phyloP scores from a whole-genome alignment of 345 rosid genomes.

The Draba incana region DNA sequence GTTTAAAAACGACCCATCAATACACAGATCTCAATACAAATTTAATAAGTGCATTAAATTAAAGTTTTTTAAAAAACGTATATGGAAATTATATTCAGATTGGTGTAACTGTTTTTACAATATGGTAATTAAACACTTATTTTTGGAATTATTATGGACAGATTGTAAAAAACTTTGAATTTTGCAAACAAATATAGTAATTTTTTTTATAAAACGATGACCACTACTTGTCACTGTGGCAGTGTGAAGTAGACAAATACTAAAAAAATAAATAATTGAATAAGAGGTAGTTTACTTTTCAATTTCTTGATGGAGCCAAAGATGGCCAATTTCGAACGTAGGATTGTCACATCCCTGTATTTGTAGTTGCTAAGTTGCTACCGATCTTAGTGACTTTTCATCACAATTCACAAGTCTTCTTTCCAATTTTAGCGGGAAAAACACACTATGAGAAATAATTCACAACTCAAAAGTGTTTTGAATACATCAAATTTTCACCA shows the following conservation, averaged over 20 bases:
- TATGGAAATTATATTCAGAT: slow-evolving; percentile 9
- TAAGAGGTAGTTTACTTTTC: slow-evolving; percentile 22
- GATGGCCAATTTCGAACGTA: slow-evolving; percentile 27
- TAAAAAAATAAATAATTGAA: not conserved
- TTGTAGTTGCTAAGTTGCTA: slow-evolving; percentile 35
- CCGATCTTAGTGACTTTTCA: slow-evolving; percentile 19
- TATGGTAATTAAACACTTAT: slow-evolving; percentile 12
- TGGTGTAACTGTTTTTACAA: slow-evolving; percentile 6
- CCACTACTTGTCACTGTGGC: slow-evolving; percentile 21
- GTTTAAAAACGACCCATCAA: not conserved
- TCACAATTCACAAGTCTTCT: slow-evolving; percentile 6
- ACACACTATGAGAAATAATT: slow-evolving; percentile 15
- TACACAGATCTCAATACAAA: slow-evolving; percentile 31
- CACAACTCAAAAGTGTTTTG: slow-evolving; percentile 13
- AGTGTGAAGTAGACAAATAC: not conserved
- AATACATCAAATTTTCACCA: not conserved
- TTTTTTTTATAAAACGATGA: not conserved
- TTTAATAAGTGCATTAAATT: slow-evolving; percentile 16
- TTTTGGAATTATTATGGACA: slow-evolving; percentile 2
- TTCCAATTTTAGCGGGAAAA: not conserved
- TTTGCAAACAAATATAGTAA: not conserved
- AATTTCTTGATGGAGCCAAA: slow-evolving; percentile 14
- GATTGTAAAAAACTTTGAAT: not conserved
- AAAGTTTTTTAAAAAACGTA: not conserved
- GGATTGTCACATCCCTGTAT: slow-evolving; percentile 24